phyloP scores from a whole-genome alignment of 768 basidiomycete genomes.

The Termitomyces sp. region DNA sequence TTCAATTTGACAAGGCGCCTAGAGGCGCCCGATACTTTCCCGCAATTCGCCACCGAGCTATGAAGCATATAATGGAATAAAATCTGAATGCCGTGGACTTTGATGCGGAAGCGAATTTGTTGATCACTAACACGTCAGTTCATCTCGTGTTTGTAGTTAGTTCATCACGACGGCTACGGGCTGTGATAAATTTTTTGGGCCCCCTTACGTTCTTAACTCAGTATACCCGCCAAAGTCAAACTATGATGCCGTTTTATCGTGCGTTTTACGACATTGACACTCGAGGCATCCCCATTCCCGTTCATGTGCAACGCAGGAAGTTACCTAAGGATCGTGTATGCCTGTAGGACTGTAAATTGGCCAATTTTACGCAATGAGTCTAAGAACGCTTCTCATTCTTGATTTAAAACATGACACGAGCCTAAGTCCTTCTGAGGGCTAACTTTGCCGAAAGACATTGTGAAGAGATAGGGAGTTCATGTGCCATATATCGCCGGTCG shows the following conservation, averaged over 20 bases:
- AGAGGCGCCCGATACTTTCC: background rate
- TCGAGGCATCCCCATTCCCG: background rate
- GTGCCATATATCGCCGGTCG: background rate
- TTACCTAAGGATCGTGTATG: background rate
- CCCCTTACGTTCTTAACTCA: background rate
- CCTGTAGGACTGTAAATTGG: background rate
- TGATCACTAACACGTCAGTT: no score
- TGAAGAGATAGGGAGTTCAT: no score
- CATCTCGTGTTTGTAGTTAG: no score
- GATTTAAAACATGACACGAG: background rate
- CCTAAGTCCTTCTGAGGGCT: background rate
- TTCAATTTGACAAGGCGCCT: background rate
- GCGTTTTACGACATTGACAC: background rate
- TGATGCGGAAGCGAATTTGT: background rate
- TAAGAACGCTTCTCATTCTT: background rate
- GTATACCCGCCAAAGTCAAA: background rate
- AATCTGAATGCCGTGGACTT: background rate
- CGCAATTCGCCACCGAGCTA: background rate
- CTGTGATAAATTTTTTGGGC: background rate
- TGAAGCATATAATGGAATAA: background rate
- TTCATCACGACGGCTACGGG: background rate
- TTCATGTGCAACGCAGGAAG: background rate
- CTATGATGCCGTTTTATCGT: background rate
- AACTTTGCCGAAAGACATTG: no score
- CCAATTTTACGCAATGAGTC: background rate